Base-by-base conservation (phyloP, 1,139 yeast genomes). In the Taphrina confusa region DNA sequence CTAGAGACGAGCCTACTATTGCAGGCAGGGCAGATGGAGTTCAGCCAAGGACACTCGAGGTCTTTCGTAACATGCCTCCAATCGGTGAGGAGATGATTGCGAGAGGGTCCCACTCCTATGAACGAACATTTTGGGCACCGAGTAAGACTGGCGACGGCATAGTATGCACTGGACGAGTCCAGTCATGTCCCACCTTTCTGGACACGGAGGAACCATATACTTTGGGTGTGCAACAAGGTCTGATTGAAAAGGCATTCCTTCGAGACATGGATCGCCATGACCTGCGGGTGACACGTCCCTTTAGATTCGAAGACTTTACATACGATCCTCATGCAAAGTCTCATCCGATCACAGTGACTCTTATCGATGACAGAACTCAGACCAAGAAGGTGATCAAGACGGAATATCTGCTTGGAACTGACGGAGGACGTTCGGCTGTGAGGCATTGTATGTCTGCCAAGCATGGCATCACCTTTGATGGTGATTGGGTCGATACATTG, bases 11-110 rank as follows among this genome's bases (percentile, higher is more conserved):
- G 37, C 68, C 70, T 55, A 64, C 71, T 4, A 71, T 70, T 60
- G 66, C 73, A 8, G 76, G 76, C n/a, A 75, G 73, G 62, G 76
- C 76, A 3, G 76, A 74, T 65, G 76, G 76, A 14, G 66, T 74
- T 34, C 73, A 71, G 56, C 67, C 70, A 45, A 64, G 75, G 49
- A 73, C 76, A 8, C 64, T 73, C 56, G 76, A 73, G 63, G 71
- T 71, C 14, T 71, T 73, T 64, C 71, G 71, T 61, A 70, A 68
- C 8, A 68, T 73, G 60, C 46, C 46, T 8, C 73, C 74, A 25
- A 68, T 73, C 55, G 72, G 69, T 1, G 74, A 73, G 45, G 65
- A 69, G 31, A 71, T 71, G n/a, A 62, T 70, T 64, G 70, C 71
- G 61, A 66, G 67, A 46, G 72, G 74, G n/a, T 71, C 71, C 64